Conservation (phyloP, 495 filamentous ascomycete genomes). For the Pyronema omphalodes region DNA sequence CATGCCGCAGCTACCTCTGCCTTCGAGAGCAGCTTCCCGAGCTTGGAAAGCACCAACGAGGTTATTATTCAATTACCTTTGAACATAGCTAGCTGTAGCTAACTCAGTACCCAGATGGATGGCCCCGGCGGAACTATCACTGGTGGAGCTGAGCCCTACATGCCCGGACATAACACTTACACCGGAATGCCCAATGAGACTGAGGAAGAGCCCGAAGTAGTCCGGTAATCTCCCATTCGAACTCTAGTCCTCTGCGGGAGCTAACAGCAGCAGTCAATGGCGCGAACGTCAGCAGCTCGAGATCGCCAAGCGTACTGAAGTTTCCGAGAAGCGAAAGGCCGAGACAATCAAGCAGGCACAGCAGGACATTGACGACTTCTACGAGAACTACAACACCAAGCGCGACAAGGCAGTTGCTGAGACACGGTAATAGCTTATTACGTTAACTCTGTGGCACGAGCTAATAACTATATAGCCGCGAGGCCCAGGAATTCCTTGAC, state of each 20-base stretch:
- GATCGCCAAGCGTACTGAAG: conserved; percentile 66
- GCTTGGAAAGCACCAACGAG: conserved; percentile 73
- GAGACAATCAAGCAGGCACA: conserved; percentile 73
- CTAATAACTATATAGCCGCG: conserved; percentile 29
- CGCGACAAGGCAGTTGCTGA: conserved; percentile 76
- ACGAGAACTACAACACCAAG: conserved; percentile 96
- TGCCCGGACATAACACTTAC: conserved; percentile 43
- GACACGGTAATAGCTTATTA: conserved; percentile 33
- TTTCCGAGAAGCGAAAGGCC: conserved; percentile 61
- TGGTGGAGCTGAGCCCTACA: conserved; percentile 50
- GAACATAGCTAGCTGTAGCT: too few species aligned
- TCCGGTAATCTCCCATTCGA: conserved; percentile 34
- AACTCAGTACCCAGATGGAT: conserved; percentile 37
- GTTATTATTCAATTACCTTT: conserved; percentile 30
- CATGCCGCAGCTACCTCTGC: conserved; percentile 34
- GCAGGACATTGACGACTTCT: conserved; percentile 91
- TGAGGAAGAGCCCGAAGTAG: conserved; percentile 73
- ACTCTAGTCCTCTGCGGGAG: background rate
- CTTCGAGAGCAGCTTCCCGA: conserved; percentile 51
- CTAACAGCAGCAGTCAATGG: conserved; percentile 43
- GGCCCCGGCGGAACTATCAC: conserved; percentile 81
- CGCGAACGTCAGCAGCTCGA: conserved; percentile 81
- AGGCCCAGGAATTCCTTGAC: conserved; percentile 86
- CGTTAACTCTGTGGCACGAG: background rate
- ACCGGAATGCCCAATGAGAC: conserved; percentile 31